Base-by-base conservation (phyloP, 208 protist genomes). In the Wallacemonas rigidus region DNA sequence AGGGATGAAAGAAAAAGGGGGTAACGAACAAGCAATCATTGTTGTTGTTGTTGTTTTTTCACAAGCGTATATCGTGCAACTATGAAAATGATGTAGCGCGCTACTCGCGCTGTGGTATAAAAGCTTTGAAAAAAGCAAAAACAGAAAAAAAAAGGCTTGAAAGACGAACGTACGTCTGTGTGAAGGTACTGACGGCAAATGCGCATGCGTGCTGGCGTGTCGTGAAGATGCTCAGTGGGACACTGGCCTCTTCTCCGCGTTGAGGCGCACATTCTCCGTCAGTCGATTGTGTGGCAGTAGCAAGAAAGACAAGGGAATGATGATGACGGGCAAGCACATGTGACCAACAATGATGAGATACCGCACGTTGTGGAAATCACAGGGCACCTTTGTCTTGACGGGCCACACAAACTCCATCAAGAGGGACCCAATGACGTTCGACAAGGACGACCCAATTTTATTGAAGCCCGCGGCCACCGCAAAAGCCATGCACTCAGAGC, bases 401-500 rank as follows among this genome's bases (percentile, higher is more conserved):
- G 70, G 72, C 72, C 69, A 76, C 38, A 74, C 67, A 36, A 61
- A 57, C 45, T 79, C 70, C 45, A 88, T 77, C 45, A 89, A 43
- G 8, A 84, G 17, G 47, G 67, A 76, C 11, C 81, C 87, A 62
- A 86, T 74, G 9, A 71, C 68, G 44, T 56, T 58, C 6, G 81
- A 48, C 15, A 92, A 50, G 43, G 73, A 71, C 48, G 62, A 64
- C 8, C 85, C 88, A 72, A 93, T 79, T 69, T 90, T 87, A 44
- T 79, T 71, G 47, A 84, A 89, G 3, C 88, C 86, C 6, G 83
- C 88, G 15, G 89, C 72, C 6, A 93, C 65, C 1, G 86, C 76
- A 43, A 80, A 91, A 11, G 89, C 76, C 55, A 84, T 89, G n/a
- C 74, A 77, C 64, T 93, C 88, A 17, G 85, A 78, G 11, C 83